phyloP scores from a whole-genome alignment of 2,329 filamentous ascomycete genomes.

The Arthrinium phaeospermum region DNA sequence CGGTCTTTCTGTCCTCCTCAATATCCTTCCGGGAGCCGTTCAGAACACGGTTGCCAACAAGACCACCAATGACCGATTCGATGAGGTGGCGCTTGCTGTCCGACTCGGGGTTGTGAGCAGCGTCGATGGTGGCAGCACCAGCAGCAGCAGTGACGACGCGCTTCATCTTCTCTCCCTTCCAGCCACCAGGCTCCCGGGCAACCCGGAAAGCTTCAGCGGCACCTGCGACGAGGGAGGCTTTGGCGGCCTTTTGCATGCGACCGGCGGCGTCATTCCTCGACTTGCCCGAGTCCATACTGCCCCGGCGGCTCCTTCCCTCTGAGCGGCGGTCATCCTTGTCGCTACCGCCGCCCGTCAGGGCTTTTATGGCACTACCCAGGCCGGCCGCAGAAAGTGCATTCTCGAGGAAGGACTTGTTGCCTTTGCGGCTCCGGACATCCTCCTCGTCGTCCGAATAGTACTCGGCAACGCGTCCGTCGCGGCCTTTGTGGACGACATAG shows the following conservation, averaged over 20 bases:
- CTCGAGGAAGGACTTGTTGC: slow-evolving; percentile 69
- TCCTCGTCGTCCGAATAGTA: slow-evolving; percentile 66
- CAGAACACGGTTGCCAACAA: slow-evolving; percentile 83
- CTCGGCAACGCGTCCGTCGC: slow-evolving; percentile 57
- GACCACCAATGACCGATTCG: slow-evolving; percentile 86
- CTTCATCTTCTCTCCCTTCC: slow-evolving; percentile 91
- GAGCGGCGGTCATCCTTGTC: slow-evolving; percentile 47
- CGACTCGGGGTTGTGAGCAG: slow-evolving; percentile 71
- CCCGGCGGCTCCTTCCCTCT: slow-evolving; percentile 38
- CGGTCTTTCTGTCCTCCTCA: slow-evolving; percentile 63
- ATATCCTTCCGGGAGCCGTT: slow-evolving; percentile 77
- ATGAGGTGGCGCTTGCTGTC: slow-evolving; percentile 84
- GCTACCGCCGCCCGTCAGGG: slow-evolving; percentile 56
- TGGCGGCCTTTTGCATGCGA: slow-evolving; percentile 84
- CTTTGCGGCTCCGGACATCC: slow-evolving; percentile 60
- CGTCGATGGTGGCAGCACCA: slow-evolving; percentile 86
- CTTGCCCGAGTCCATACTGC: slow-evolving; percentile 51
- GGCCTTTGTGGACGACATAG: slow-evolving; percentile 58
- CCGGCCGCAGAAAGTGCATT: slow-evolving; percentile 66
- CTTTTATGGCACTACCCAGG: slow-evolving; percentile 66
- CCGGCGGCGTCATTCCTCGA: slow-evolving; percentile 49
- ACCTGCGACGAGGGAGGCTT: slow-evolving; percentile 87
- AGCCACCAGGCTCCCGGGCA: slow-evolving; percentile 85
- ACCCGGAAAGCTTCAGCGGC: slow-evolving; percentile 92
- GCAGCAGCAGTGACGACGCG: slow-evolving; percentile 87